Percentiles rank a stretch among this genome's conserved stretches.
Evolutionary conservation across 2,329 filamentous ascomycete genomes (phyloP).

Genomic region (Lojkania enalia): DNA sequence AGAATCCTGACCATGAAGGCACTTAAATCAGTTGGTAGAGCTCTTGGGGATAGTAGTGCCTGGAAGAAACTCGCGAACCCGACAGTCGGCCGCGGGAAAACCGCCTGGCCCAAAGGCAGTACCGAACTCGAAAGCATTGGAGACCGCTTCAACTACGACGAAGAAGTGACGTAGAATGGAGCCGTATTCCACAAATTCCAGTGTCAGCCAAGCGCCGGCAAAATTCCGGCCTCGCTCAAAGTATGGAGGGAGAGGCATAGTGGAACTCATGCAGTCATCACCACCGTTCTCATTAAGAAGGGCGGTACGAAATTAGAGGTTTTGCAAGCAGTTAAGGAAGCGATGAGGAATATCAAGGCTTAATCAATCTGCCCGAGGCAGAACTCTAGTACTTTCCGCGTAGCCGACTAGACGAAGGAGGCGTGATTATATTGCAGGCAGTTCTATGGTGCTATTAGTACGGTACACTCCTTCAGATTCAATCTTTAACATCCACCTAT

Average conservation of each 20-base stretch:
- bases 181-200: conserved; percentile 1
- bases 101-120: background rate
- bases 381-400: too few relatives aligned
- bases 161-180: conserved; percentile 3
- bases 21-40: background rate
- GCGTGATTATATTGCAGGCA: too few relatives aligned
- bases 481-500: too few relatives aligned
- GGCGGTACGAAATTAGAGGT: conserved; percentile 2
- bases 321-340: conserved; percentile 1
- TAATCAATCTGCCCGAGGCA: too few relatives aligned
- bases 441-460: too few relatives aligned
- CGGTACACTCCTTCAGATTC: too few relatives aligned
- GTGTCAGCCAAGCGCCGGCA: conserved; percentile 4
- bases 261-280: conserved; percentile 6
- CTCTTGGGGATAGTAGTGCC: background rate
- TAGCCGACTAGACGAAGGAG: too few relatives aligned
- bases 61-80: conserved; percentile 1
- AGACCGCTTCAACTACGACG: conserved; percentile 2
- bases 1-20: background rate
- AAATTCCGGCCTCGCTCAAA: conserved; percentile 6
- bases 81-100: conserved; percentile 2
- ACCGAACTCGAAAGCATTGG: background rate
- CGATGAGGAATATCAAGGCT: background rate
- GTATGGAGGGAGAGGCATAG: conserved; percentile 6
- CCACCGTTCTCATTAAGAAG: conserved; percentile 2